Conservation (phyloP, 495 filamentous ascomycete genomes). For the Talaromyces adpressus region DNA sequence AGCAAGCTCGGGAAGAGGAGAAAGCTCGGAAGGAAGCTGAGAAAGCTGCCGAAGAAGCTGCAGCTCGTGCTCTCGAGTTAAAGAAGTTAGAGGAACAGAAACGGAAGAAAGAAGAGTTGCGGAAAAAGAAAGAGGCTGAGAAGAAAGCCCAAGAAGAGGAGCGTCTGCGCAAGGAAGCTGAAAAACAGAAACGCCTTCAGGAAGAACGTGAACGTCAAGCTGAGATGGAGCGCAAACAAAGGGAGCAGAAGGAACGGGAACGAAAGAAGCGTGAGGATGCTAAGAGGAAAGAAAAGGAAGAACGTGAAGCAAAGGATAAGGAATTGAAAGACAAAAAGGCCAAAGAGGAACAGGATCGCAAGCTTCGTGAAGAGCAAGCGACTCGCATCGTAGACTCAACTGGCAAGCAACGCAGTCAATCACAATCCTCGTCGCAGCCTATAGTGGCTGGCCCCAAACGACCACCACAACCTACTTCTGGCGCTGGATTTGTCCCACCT, state of each 20-base stretch:
- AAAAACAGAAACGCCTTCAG: conserved; percentile 66
- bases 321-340: conserved; percentile 50
- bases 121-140: conserved; percentile 88
- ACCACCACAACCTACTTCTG: conserved; percentile 26
- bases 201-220: conserved; percentile 80
- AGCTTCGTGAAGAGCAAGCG: conserved; percentile 55
- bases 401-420: conserved; percentile 40
- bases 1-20: conserved; percentile 82
- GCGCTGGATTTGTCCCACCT: conserved; percentile 43
- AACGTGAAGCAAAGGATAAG: conserved; percentile 65
- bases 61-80: conserved; percentile 65
- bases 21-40: conserved; percentile 79
- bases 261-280: conserved; percentile 59
- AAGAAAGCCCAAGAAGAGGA: conserved; percentile 87
- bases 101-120: conserved; percentile 76
- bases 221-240: conserved; percentile 64
- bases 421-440: conserved; percentile 15
- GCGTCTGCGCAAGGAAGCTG: conserved; percentile 67
- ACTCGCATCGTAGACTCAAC: conserved; percentile 47
- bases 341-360: conserved; percentile 62
- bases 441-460: conserved; percentile 32
- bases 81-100: conserved; percentile 75
- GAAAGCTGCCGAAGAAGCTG: conserved; percentile 85
- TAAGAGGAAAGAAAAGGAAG: conserved; percentile 59
- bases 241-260: conserved; percentile 66